These are phyloP conservation scores for Lophium mytilinum DNA, from an alignment of 495 filamentous ascomycete species.

Conservation along the genomic window DNA sequence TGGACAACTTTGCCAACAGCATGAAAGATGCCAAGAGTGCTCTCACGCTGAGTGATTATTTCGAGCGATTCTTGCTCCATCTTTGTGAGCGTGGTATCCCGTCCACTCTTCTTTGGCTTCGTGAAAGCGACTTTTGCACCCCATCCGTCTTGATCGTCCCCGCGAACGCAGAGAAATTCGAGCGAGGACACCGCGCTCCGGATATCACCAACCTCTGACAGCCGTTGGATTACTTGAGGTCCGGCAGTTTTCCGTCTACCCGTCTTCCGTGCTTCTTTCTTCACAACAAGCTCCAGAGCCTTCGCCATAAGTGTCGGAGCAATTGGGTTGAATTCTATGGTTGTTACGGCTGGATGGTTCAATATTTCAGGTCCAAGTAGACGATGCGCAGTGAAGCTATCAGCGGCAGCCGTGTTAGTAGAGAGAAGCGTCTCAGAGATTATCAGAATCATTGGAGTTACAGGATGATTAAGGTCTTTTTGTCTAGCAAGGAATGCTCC, in stretches of 20 bases:
- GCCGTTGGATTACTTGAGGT: conserved; percentile 58
- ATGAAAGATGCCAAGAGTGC: conserved; percentile 87
- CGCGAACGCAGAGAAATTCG: conserved; percentile 80
- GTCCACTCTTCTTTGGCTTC: conserved; percentile 52
- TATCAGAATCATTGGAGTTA: conserved; percentile 77
- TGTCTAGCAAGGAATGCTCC: conserved; percentile 27
- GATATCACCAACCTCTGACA: conserved; percentile 82
- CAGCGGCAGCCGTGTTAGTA: conserved; percentile 64
- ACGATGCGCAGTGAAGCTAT: conserved; percentile 84
- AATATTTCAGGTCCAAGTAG: conserved; percentile 79
- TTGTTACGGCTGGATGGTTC: conserved; percentile 61
- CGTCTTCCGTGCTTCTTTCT: conserved; percentile 69
- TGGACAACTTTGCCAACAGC: conserved; percentile 91
- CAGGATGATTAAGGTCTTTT: conserved; percentile 24
- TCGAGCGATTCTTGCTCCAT: conserved; percentile 65
- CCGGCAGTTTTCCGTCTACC: conserved; percentile 60
- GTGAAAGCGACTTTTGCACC: conserved; percentile 56
- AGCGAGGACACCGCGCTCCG: conserved; percentile 82
- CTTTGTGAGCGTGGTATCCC: conserved; percentile 51
- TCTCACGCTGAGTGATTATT: conserved; percentile 73
- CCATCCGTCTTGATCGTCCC: conserved; percentile 57
- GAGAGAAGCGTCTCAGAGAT: conserved; percentile 80
- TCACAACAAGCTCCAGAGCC: conserved; percentile 68
- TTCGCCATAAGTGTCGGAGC: conserved; percentile 80
- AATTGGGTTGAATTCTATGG: conserved; percentile 87